Evolutionary conservation across 169 alveolate genomes (phyloP), one percentile per base, ranked within the genome.

Genomic region (Eimeria mitis): DNA sequence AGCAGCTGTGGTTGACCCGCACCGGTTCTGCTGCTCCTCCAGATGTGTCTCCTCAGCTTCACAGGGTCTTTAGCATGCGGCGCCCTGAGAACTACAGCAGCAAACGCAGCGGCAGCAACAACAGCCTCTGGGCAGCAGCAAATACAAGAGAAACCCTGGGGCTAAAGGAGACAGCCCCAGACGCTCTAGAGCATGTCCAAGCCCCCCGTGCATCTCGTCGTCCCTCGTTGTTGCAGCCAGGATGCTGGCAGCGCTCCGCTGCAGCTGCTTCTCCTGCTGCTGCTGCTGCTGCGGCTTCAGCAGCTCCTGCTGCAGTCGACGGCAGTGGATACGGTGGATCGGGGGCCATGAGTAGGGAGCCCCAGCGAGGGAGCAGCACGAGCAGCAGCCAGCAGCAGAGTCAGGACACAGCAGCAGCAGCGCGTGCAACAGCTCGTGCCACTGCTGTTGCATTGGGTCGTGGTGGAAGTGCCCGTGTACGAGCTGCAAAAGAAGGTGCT

Each of bases 341-440:
- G 34, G 61, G 89, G 68, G 42, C 89, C 23, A 47, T 11, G 31
- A 42, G 65, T n/a, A 14, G 49, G 89, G 68, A 78, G 89, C 44
- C 56, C 59, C 89, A 78, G 68, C 68, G 89, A 31, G 89, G 89
- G 65, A 78, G 89, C 89, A 83, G 90, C 52, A 78, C 68, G 4
- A 49, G 90, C 90, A 83, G 90, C 90, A 83, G 90, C 90, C 90
- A 49, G 73, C 90, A 83, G 73, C 90, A 56, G 90, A 83, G 76
- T 83, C 75, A 40, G 73, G 90, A 83, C 25, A 21, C 90, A 31
- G 90, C 52, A 52, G 75, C 90, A 83, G 76, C 90, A 83, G 90
- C 90, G 52, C 90, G 90, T 40, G 90, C 90, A 54, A 54, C 73
- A 54, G 90, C 90, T 3, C n/a, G 52, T 13, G 83, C 83, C 19